These are phyloP conservation scores for Actinidia polygama DNA, from an alignment of 179 eudicot genomes.

Conservation along the genomic window DNA sequence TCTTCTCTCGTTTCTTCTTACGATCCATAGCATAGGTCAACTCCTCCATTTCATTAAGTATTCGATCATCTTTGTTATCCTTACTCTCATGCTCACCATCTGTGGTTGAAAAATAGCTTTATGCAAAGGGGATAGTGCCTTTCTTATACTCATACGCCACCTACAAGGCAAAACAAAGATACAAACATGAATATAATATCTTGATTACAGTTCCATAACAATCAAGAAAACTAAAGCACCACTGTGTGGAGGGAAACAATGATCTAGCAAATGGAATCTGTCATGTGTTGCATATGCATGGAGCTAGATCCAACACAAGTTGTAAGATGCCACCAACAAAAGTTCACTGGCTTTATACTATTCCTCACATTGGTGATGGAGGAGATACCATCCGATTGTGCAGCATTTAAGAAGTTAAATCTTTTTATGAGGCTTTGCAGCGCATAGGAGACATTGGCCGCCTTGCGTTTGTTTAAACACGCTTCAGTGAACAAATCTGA, in stretches of 20 bases:
- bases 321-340: not conserved
- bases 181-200: not conserved
- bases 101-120: slow-evolving; percentile 37
- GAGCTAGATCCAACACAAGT: not conserved
- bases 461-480: not conserved
- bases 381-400: no score
- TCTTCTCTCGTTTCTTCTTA: slow-evolving; percentile 80
- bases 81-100: slow-evolving; percentile 35
- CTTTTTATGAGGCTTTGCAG: no score
- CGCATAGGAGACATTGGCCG: not conserved
- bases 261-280: not conserved
- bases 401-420: no score
- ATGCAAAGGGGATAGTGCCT: slow-evolving; percentile 56
- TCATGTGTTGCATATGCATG: not conserved
- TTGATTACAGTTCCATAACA: not conserved
- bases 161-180: slow-evolving; percentile 35
- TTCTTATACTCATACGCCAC: slow-evolving; percentile 80
- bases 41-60: slow-evolving; percentile 90
- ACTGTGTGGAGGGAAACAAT: not conserved
- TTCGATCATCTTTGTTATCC: slow-evolving; percentile 71
- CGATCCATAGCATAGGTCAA: slow-evolving; percentile 69
- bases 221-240: slow-evolving; percentile 2
- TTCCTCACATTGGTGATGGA: no score
- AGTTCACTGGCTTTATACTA: not conserved
- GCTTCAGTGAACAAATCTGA: not conserved